Evolutionary conservation across 352 stramenopile genomes (phyloP).

Genomic region (Phytophthora syringae): DNA sequence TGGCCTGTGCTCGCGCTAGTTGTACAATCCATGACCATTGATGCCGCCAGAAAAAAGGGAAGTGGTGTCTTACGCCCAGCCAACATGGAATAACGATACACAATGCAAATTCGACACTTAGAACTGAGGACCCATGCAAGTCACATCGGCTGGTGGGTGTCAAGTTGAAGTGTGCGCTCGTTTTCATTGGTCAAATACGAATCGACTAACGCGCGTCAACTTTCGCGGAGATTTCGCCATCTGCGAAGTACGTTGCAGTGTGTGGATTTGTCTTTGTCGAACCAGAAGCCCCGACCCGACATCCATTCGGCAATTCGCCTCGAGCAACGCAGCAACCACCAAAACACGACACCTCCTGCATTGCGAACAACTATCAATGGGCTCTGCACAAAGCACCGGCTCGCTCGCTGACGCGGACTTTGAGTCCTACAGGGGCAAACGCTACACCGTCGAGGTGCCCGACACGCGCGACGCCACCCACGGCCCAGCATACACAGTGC

Average conservation of each 20-base stretch:
- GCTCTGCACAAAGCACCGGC: conserved; percentile 41
- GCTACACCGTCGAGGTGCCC: conserved; percentile 43
- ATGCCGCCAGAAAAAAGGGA: not conserved
- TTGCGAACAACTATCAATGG: conserved; percentile 32
- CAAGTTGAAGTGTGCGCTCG: conserved; percentile 6
- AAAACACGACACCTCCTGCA: not conserved
- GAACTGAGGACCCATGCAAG: too few species aligned
- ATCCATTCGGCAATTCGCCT: conserved; percentile 16
- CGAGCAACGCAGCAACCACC: not conserved
- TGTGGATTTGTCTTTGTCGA: not conserved
- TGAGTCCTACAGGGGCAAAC: conserved; percentile 41
- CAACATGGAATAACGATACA: too few species aligned
- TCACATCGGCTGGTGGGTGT: too few species aligned
- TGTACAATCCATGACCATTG: not conserved
- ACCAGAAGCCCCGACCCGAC: not conserved
- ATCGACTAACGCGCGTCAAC: conserved; percentile 6
- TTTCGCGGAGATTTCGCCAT: conserved; percentile 5
- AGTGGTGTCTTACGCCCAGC: too few species aligned
- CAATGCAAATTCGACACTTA: not conserved
- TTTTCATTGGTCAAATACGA: conserved; percentile 1
- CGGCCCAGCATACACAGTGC: conserved; percentile 37
- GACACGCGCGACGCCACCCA: conserved; percentile 34
- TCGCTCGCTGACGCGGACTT: conserved; percentile 59
- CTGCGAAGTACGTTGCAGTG: conserved; percentile 1
- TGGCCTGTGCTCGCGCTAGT: not conserved